A percentile compares a stretch with the other conserved stretches of the same genome.
These are phyloP conservation scores for Truncatella angustata DNA, from an alignment of 2,329 filamentous ascomycete genomes.

Conservation along the genomic window DNA sequence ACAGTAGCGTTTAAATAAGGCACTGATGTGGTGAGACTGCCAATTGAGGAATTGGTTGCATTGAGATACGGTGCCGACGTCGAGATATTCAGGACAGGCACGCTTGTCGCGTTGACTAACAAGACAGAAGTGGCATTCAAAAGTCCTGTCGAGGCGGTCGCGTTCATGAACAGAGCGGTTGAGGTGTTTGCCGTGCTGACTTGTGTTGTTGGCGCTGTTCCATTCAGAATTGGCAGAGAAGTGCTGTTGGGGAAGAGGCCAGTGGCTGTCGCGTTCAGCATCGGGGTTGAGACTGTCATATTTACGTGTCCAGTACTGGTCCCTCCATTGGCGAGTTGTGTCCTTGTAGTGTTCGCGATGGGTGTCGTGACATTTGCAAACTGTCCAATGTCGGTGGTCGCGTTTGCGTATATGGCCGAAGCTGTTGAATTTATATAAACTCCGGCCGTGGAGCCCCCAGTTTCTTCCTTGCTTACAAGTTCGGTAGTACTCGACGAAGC, in stretches of 20 bases:
- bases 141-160: background rate
- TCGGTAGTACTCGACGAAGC: background rate
- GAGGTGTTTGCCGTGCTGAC: background rate
- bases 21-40: conserved; percentile 12
- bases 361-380: background rate
- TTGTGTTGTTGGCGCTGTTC: background rate
- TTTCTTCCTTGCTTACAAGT: background rate
- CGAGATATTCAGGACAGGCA: conserved; percentile 2
- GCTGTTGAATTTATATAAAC: background rate
- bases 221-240: background rate
- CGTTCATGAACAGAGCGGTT: conserved; percentile 2
- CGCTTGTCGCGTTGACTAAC: background rate
- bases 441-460: background rate
- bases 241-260: conserved; percentile 9
- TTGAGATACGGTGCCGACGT: background rate
- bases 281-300: conserved; percentile 1
- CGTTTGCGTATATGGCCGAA: conserved; percentile 3
- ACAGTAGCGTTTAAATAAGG: conserved; percentile 13
- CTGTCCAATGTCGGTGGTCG: background rate
- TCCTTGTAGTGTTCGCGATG: conserved; percentile 9
- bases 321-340: background rate
- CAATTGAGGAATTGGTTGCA: background rate
- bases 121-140: background rate
- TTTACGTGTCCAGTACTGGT: conserved; percentile 9
- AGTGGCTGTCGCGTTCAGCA: background rate